Percentiles rank a stretch among this genome's conserved stretches.
Evolutionary conservation across 352 stramenopile species (phyloP).

Genomic region (Phytophthora hybrid): DNA sequence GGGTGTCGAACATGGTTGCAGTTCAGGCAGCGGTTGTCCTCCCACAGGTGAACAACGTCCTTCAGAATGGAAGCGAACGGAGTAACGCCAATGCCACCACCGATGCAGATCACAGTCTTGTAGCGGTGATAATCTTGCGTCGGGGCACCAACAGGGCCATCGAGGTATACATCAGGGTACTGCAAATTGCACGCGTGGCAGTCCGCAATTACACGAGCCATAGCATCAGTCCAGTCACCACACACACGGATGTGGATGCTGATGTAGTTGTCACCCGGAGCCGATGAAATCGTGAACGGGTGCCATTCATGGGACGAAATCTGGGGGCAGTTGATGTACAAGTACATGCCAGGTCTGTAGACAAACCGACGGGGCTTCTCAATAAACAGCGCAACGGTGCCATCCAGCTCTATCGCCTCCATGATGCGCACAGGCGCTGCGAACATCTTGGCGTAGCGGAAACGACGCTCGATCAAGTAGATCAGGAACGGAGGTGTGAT

Average conservation of each 20-base stretch:
- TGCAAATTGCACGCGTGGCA: constrained; percentile 64
- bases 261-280: constrained; percentile 78
- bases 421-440: constrained; percentile 58
- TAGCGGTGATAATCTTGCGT: constrained; percentile 75
- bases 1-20: constrained; percentile 73
- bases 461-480: constrained; percentile 71
- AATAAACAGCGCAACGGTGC: constrained; percentile 68
- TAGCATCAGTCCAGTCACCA: constrained; percentile 71
- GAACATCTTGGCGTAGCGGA: constrained; percentile 72
- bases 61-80: constrained; percentile 83
- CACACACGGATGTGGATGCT: constrained; percentile 75
- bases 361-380: constrained; percentile 66
- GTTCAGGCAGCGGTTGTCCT: constrained; percentile 68
- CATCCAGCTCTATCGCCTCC: constrained; percentile 56
- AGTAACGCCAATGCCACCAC: constrained; percentile 78
- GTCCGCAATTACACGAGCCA: constrained; percentile 62
- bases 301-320: constrained; percentile 88
- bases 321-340: constrained; percentile 82
- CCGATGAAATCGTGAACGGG: constrained; percentile 91
- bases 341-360: constrained; percentile 81
- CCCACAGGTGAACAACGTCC: constrained; percentile 69
- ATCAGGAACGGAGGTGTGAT: constrained; percentile 61
- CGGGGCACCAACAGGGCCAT: constrained; percentile 73
- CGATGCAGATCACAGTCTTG: constrained; percentile 72
- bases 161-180: constrained; percentile 71